A percentile compares a stretch with the other conserved stretches of the same genome.
These are phyloP conservation scores for Parmales sp. DNA, from an alignment of 108 stramenopile species.

Conservation along the genomic window DNA sequence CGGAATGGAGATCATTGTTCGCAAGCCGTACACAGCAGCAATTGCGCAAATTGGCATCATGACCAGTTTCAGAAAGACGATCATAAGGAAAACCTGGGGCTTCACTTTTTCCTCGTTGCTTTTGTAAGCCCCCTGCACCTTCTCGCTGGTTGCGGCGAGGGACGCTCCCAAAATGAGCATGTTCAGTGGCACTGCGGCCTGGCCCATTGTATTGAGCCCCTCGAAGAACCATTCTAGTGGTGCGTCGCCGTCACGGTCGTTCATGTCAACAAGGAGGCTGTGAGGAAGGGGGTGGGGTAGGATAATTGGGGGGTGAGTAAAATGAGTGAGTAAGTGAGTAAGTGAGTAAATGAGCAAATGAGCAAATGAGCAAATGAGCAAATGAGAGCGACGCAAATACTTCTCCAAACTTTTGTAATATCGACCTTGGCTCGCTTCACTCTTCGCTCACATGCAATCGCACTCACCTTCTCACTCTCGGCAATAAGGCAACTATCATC, in stretches of 20 bases:
- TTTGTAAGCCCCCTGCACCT: too few relatives aligned
- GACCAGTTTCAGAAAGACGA: constrained; percentile 68
- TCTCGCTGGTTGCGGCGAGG: constrained; percentile 50
- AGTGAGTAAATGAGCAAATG: too few relatives aligned
- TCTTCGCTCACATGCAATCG: background rate
- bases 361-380: too few relatives aligned
- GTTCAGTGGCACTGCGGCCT: constrained; percentile 75
- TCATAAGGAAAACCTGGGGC: constrained; percentile 34
- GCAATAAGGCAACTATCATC: constrained; percentile 59
- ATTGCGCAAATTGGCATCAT: constrained; percentile 66
- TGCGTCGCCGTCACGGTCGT: constrained; percentile 40
- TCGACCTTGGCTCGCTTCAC: background rate
- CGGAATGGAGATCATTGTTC: constrained; percentile 44
- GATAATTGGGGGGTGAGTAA: too few relatives aligned
- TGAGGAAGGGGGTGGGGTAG: too few relatives aligned
- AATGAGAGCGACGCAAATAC: too few relatives aligned
- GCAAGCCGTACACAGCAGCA: constrained; percentile 36
- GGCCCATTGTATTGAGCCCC: constrained; percentile 59
- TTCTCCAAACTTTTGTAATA: constrained; percentile 28
- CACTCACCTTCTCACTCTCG: constrained; percentile 25
- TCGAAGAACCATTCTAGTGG: constrained; percentile 78
- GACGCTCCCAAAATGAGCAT: constrained; percentile 77
- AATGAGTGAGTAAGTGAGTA: too few relatives aligned
- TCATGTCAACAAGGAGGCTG: constrained; percentile 63
- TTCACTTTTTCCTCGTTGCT: background rate